phyloP scores from a whole-genome alignment of 805 yeast genomes.

The Candida sonorensis region DNA sequence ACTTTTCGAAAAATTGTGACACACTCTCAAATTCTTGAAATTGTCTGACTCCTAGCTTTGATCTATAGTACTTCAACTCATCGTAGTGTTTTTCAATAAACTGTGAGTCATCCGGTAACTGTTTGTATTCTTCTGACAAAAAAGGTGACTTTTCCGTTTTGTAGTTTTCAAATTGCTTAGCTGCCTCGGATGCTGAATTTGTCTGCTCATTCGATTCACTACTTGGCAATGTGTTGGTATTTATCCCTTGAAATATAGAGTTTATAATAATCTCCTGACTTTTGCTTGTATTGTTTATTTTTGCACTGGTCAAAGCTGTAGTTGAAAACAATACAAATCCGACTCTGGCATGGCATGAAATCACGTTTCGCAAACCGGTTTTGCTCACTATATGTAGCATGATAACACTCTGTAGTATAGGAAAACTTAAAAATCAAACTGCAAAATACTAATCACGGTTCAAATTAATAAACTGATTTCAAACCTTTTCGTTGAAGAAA shows the following conservation, averaged over 20 bases:
- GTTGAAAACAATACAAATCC: too few relatives aligned
- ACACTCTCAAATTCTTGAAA: constrained; percentile 34
- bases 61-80: constrained; percentile 31
- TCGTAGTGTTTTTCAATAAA: constrained; percentile 43
- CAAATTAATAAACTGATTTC: too few relatives aligned
- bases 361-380: too few relatives aligned
- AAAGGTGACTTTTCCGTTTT: constrained; percentile 8
- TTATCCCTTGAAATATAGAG: constrained; percentile 15
- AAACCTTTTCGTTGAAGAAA: too few relatives aligned
- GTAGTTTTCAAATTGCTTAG: constrained; percentile 14
- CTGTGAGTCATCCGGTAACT: constrained; percentile 47
- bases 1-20: constrained; percentile 30
- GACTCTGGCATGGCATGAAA: too few relatives aligned
- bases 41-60: constrained; percentile 21
- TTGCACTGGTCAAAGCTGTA: constrained; percentile 13
- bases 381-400: too few relatives aligned
- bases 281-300: constrained; percentile 11
- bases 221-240: constrained; percentile 11
- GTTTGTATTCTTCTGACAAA: constrained; percentile 30
- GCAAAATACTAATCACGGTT: too few relatives aligned
- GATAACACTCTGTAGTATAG: too few relatives aligned
- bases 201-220: constrained; percentile 3
- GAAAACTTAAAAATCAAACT: too few relatives aligned
- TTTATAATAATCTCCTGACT: constrained; percentile 13
- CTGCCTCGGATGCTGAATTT: constrained; percentile 25